Percentiles rank a stretch among this genome's conserved stretches.
These are phyloP conservation scores for Diversispora eburnea DNA, from an alignment of 192 early-diverging fungal genomes.

Conservation along the genomic window DNA sequence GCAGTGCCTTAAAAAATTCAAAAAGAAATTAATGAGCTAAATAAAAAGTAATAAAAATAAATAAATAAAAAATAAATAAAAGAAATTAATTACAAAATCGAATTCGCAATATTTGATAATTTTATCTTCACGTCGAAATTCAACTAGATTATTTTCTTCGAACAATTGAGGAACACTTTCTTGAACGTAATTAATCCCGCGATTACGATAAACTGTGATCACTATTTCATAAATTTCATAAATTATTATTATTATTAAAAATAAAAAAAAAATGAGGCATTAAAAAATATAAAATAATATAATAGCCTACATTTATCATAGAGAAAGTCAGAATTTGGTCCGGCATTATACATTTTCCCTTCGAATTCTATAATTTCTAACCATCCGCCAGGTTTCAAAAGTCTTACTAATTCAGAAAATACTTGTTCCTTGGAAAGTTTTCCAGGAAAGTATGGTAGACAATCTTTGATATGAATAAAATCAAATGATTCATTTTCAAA, in stretches of 20 bases:
- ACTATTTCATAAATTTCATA: no score
- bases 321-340: background rate
- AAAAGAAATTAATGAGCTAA: no score
- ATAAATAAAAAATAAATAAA: no score
- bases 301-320: background rate
- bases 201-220: no score
- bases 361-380: slow-evolving; percentile 6
- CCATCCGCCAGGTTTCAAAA: slow-evolving; percentile 5
- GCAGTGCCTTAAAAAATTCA: background rate
- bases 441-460: background rate
- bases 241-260: no score
- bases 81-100: no score
- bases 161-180: no score
- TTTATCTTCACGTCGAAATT: no score
- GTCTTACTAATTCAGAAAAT: background rate
- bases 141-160: no score
- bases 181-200: no score
- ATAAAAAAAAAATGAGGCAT: background rate
- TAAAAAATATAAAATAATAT: background rate
- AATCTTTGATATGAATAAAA: slow-evolving; percentile 5
- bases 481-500: background rate
- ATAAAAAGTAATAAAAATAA: background rate
- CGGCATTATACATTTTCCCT: background rate
- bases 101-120: no score
- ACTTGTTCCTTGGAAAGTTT: background rate